These are phyloP conservation scores for Artomyces pyxidatus DNA, from an alignment of 768 basidiomycete genomes.

Conservation along the genomic window DNA sequence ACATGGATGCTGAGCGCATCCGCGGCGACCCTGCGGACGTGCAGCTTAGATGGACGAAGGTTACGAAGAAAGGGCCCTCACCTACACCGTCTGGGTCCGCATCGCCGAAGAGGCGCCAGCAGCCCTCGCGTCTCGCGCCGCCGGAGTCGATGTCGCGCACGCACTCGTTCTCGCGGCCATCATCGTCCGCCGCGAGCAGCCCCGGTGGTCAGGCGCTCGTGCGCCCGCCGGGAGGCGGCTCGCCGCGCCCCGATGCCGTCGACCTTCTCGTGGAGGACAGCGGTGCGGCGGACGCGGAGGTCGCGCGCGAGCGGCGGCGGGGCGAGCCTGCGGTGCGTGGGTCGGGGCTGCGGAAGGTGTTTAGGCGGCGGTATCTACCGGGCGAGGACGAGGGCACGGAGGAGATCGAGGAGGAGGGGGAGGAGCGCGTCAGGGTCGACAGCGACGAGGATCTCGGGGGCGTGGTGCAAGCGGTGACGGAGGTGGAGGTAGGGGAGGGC, in stretches of 20 bases:
- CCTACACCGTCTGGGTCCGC: conserved; percentile 11
- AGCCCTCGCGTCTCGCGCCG: not conserved
- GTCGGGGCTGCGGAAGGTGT: conserved; percentile 43
- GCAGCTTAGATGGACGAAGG: conserved; percentile 38
- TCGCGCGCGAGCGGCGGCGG: conserved; percentile 44
- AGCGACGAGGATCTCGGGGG: conserved; percentile 1
- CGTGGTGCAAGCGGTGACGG: not conserved
- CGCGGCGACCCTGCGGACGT: conserved; percentile 30
- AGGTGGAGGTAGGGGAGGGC: conserved; percentile 3
- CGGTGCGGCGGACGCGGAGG: conserved; percentile 44
- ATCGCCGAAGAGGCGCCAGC: not conserved
- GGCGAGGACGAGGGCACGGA: conserved; percentile 36
- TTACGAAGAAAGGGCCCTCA: conserved; percentile 11
- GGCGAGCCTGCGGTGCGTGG: conserved; percentile 46
- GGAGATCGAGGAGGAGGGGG: conserved; percentile 28
- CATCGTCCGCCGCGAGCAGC: not conserved
- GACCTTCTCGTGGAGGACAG: conserved; percentile 79
- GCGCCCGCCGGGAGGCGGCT: conserved; percentile 15
- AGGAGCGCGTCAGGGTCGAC: conserved; percentile 19
- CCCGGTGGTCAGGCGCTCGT: conserved; percentile 4
- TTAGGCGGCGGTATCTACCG: conserved; percentile 40
- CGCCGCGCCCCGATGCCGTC: conserved; percentile 59
- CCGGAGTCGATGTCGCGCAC: not conserved
- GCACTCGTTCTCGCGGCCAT: not conserved
- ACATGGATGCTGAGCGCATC: conserved; percentile 37